Evolutionary conservation across 495 filamentous ascomycete genomes (phyloP), one percentile per base, ranked within the genome.

Genomic region (Talaromyces proteolyticus): DNA sequence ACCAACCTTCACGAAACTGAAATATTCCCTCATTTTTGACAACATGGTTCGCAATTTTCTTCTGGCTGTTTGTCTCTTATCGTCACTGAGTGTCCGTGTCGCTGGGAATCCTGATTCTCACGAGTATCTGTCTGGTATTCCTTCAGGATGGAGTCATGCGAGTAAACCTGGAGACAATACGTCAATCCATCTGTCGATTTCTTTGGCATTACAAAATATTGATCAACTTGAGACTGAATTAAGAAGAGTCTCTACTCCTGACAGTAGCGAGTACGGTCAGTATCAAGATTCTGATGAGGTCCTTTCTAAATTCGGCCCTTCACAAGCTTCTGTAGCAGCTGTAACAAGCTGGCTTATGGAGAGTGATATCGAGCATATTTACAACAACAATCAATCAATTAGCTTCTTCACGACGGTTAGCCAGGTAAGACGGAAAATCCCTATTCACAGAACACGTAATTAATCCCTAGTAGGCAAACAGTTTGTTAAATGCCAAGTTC

Each of bases 171-270:
- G 56, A 16, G 49, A 58, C 8, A 44, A 57, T 22, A 55, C 59
- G 14, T n/a, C 55, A 6, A 64, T 73, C 23, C 55, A 54, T 19
- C 54, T 78, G 23, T 61, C 62, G 16, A 63, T 77, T 53, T 69
- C 64, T 24, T 58, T 76, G 22, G 53, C 49, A 14, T 70, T 72
- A 54, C 66, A 77, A 52, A 78, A 73, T 42, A 50, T 77, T 6
- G 72, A 68, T n/a, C 73, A 77, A 44, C 58, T 84, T 7, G 76
- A 81, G 62, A 66, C 70, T 23, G 73, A 68, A 36, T 60, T 82
- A 47, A 61, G 71, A 16, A 67, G 75, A 40, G 66, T 84, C 20
- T 81, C 80, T 1, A 79, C 78, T 6, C 80, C 80, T 3, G 73
- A 72, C 7, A 57, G 74, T 41, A 56, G 63, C 4, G 64, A 68